Evolutionary conservation across 148 eudicot species (phyloP).

Genomic region (Camellia granthamiana): DNA sequence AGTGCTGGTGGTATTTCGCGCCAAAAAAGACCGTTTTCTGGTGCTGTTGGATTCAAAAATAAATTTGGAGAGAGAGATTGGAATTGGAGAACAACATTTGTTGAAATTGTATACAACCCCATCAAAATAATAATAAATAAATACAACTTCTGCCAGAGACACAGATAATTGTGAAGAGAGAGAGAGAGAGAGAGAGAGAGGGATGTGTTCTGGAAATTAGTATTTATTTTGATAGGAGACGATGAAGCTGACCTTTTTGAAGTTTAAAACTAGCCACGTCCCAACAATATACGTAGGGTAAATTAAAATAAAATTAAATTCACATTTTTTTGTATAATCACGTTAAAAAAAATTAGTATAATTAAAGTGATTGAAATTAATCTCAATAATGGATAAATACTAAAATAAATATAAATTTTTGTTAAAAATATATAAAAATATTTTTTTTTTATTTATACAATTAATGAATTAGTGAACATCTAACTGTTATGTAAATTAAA

Average conservation of each 20-base stretch:
- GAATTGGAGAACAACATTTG: slow-evolving; percentile 7
- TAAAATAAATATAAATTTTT: no score
- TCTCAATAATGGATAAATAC: no score
- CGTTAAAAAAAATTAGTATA: no score
- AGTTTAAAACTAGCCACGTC: slow-evolving; percentile 15
- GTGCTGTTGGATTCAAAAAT: background rate
- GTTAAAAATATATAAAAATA: no score
- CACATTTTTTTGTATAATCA: background rate
- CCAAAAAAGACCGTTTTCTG: slow-evolving; percentile 16
- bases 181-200: slow-evolving; percentile 1
- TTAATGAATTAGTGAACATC: no score
- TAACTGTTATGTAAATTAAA: no score
- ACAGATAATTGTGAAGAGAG: background rate
- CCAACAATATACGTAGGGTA: background rate
- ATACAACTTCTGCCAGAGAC: background rate
- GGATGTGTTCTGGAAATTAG: background rate
- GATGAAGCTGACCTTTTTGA: slow-evolving; percentile 3
- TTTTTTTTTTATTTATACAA: no score
- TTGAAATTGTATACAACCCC: slow-evolving; percentile 1
- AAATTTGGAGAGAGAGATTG: background rate
- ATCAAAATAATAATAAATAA: background rate
- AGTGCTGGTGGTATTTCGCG: slow-evolving; percentile 27
- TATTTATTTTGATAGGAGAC: background rate
- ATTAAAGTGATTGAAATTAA: no score
- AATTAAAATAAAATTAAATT: background rate